phyloP scores from a whole-genome alignment of 2,329 filamentous ascomycete genomes.

The Conoideocrella luteorostrata region DNA sequence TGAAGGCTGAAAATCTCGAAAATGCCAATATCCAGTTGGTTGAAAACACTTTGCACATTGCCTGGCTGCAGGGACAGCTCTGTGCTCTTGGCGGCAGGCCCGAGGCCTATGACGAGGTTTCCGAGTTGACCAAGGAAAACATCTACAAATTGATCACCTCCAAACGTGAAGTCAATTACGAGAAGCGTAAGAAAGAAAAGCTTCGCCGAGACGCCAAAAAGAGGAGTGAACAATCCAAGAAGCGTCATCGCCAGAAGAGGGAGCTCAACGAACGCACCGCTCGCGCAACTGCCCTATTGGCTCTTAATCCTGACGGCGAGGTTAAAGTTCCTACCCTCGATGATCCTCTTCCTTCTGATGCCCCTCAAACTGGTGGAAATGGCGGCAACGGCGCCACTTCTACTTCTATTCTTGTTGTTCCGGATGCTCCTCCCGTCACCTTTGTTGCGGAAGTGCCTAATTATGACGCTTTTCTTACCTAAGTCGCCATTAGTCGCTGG shows the following conservation, averaged over 20 bases:
- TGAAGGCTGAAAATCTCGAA: slow-evolving; percentile 13
- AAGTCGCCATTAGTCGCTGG: too few relatives aligned
- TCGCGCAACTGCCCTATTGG: too few relatives aligned
- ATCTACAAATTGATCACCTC: slow-evolving; percentile 1
- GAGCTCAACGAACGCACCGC: slow-evolving; percentile 7
- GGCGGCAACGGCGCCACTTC: too few relatives aligned
- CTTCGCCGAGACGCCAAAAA: background rate
- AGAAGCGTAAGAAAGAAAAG: slow-evolving; percentile 4
- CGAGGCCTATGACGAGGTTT: slow-evolving; percentile 2
- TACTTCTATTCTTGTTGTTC: too few relatives aligned
- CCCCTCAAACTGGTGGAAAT: too few relatives aligned
- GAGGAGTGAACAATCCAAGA: slow-evolving; percentile 4
- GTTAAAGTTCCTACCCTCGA: too few relatives aligned
- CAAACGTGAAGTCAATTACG: slow-evolving; percentile 1
- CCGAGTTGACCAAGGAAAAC: background rate
- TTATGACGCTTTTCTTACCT: too few relatives aligned
- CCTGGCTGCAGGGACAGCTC: slow-evolving; percentile 8
- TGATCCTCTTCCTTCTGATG: too few relatives aligned
- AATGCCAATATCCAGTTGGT: slow-evolving; percentile 11
- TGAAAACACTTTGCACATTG: slow-evolving; percentile 6
- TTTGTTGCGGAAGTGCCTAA: too few relatives aligned
- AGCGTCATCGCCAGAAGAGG: slow-evolving; percentile 6
- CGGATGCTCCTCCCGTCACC: too few relatives aligned
- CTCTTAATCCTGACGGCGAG: too few relatives aligned
- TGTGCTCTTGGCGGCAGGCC: slow-evolving; percentile 5